Evolutionary conservation across 2,329 filamentous ascomycete species (phyloP).

Genomic region (Hypoxylon sp.): DNA sequence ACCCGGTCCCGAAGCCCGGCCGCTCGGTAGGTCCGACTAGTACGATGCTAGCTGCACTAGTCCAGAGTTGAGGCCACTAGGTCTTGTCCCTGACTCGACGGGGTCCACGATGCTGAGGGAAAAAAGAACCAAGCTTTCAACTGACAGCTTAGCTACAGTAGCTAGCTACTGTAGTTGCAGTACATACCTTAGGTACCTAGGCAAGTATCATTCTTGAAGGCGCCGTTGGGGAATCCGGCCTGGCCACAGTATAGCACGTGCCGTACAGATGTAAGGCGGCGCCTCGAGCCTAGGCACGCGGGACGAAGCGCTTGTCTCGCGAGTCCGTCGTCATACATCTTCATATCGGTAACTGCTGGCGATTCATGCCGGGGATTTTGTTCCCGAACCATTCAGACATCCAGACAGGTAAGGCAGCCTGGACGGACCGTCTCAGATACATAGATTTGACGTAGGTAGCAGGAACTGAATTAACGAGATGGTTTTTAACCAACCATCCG

Average conservation of each 20-base stretch:
- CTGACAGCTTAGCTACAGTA: not conserved
- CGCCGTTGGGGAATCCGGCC: conserved; percentile 8
- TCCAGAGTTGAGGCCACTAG: conserved; percentile 1
- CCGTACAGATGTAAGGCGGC: conserved; percentile 17
- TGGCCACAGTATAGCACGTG: conserved; percentile 5
- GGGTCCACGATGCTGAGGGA: conserved; percentile 17
- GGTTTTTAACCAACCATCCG: conserved; percentile 11
- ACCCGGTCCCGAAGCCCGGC: conserved; percentile 10
- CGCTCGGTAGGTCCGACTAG: conserved; percentile 1
- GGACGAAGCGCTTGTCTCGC: conserved; percentile 19
- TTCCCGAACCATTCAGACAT: too few species aligned
- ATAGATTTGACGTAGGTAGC: conserved; percentile 10
- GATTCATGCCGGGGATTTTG: conserved; percentile 5
- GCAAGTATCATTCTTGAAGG: conserved; percentile 8
- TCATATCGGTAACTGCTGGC: conserved; percentile 1
- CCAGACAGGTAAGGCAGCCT: not conserved
- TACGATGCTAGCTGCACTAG: conserved; percentile 16
- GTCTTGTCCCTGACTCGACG: not conserved
- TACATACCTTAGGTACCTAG: too few species aligned
- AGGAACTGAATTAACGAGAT: conserved; percentile 10
- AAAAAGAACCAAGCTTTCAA: conserved; percentile 5
- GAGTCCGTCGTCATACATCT: not conserved
- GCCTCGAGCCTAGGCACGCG: conserved; percentile 14
- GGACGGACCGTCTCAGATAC: not conserved
- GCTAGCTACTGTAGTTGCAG: not conserved